A percentile compares a stretch with the other conserved stretches of the same genome.
Evolutionary conservation across 2,329 filamentous ascomycete species (phyloP).

Genomic region (Cytospora leucostoma): DNA sequence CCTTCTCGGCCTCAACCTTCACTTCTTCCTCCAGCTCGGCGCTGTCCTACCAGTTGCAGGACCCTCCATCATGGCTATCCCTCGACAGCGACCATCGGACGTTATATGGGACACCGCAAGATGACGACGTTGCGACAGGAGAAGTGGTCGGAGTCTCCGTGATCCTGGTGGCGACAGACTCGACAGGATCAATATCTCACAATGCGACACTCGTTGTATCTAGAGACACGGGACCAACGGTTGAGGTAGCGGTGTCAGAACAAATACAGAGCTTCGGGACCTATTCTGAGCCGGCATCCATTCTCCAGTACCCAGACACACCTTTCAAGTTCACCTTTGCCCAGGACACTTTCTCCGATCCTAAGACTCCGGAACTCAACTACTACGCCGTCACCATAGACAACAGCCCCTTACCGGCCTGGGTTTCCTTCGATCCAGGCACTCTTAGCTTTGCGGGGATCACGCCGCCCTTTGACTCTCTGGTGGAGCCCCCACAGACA

Average conservation of each 20-base stretch:
- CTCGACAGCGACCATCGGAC: constrained; percentile 66
- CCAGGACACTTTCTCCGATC: constrained; percentile 62
- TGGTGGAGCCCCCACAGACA: constrained; percentile 67
- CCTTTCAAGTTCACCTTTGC: constrained; percentile 57
- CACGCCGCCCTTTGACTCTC: constrained; percentile 65
- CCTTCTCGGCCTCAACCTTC: constrained; percentile 75
- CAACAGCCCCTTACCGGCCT: constrained; percentile 82
- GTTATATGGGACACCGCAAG: constrained; percentile 69
- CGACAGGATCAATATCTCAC: constrained; percentile 62
- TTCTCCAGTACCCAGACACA: constrained; percentile 57
- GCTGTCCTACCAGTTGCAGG: constrained; percentile 67
- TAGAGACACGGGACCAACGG: constrained; percentile 52
- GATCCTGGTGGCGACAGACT: constrained; percentile 69
- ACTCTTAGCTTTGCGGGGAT: constrained; percentile 69
- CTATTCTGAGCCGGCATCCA: constrained; percentile 60
- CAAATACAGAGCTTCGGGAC: constrained; percentile 61
- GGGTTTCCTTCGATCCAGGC: constrained; percentile 72
- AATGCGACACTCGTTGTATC: constrained; percentile 73
- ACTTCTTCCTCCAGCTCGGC: constrained; percentile 51
- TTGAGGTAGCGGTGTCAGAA: constrained; percentile 58
- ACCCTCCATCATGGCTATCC: constrained; percentile 72
- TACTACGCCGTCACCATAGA: constrained; percentile 79
- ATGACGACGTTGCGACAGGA: constrained; percentile 48
- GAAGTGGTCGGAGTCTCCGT: constrained; percentile 63
- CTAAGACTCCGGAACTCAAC: constrained; percentile 52